Evolutionary conservation across 208 protist species (phyloP).

Genomic region (Leishmania mexicana): DNA sequence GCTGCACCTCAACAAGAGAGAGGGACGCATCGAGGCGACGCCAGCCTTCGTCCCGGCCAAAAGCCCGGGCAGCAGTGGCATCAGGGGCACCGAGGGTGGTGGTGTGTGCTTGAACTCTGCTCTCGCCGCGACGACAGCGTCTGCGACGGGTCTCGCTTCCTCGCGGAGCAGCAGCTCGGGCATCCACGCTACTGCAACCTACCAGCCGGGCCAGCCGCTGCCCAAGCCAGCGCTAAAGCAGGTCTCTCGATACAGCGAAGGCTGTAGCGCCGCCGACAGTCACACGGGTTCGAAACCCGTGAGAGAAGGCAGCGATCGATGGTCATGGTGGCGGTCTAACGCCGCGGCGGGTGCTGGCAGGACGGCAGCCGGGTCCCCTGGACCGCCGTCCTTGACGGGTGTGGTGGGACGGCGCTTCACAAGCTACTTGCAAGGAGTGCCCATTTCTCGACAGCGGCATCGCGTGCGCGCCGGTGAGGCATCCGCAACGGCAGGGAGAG

Average conservation of each 20-base stretch:
- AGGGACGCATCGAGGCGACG: constrained; percentile 20
- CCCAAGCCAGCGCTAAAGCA: constrained; percentile 29
- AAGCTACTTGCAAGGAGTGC: background rate
- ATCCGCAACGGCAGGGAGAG: background rate
- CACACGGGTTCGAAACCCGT: background rate
- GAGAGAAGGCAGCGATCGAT: background rate
- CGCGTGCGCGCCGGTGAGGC: background rate
- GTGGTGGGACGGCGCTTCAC: background rate
- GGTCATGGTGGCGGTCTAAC: background rate
- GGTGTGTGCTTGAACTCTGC: background rate
- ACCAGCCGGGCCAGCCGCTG: constrained; percentile 26
- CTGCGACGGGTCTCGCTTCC: background rate
- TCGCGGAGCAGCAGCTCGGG: background rate
- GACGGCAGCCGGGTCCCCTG: background rate
- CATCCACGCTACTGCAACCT: constrained; percentile 8
- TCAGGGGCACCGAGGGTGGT: background rate
- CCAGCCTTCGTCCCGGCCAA: background rate
- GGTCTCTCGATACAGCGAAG: constrained; percentile 23
- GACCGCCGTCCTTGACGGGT: background rate
- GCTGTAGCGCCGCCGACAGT: background rate
- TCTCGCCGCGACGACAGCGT: background rate
- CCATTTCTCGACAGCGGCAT: background rate
- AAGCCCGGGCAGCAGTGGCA: background rate
- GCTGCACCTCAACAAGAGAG: constrained; percentile 21
- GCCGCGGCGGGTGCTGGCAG: background rate